Evolutionary conservation across 352 stramenopile species (phyloP), one percentile per base, ranked within the genome.

Genomic region (Phytophthora crassamura): DNA sequence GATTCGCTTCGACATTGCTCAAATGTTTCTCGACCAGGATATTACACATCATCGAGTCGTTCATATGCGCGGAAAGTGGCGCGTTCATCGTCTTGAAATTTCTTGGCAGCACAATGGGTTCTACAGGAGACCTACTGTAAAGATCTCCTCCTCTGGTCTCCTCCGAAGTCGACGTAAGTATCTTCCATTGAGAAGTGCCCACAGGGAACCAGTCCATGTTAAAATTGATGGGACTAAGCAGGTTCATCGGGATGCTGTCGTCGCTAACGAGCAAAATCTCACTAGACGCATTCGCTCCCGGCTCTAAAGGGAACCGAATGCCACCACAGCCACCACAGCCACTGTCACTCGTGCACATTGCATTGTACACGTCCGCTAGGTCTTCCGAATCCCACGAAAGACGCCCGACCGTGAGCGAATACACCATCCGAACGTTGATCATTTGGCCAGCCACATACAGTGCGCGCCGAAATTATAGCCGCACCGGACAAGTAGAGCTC

Each of bases 1-100:
- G 69, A 20, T 82, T 82, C 42, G 59, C 67, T 22, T 77, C 63
- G n/a, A 67, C 33, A 9, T 60, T 38, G 28, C 53, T 51, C 12
- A 60, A 22, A 16, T 52, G 15, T 7, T 18, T 45, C 12, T 51
- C 41, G 18, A 52, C 28, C 15, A 63, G 34, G n/a, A 39, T 20
- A 14, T 63, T 36, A 10, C 50, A 63, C 5, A 28, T 33, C 11
- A 12, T 7, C 25, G 30, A 48, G 22, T 16, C 25, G n/a, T n/a
- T 18, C 55, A 63, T 56, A 43, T 49, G 35, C 22, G n/a, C 36
- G 7, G 55, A 32, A 4, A 63, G n/a, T 9, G 55, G 39, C 15
- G 42, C 32, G 55, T 63, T 47, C 3, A 56, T 56, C 12, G 22
- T 54, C 54, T 62, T 62, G 33, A 62, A 62, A 16, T 62, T 62